A percentile compares a stretch with the other conserved stretches of the same genome.
These are phyloP conservation scores for Pulveroboletus sp. DNA, from an alignment of 768 basidiomycete genomes.

Conservation along the genomic window DNA sequence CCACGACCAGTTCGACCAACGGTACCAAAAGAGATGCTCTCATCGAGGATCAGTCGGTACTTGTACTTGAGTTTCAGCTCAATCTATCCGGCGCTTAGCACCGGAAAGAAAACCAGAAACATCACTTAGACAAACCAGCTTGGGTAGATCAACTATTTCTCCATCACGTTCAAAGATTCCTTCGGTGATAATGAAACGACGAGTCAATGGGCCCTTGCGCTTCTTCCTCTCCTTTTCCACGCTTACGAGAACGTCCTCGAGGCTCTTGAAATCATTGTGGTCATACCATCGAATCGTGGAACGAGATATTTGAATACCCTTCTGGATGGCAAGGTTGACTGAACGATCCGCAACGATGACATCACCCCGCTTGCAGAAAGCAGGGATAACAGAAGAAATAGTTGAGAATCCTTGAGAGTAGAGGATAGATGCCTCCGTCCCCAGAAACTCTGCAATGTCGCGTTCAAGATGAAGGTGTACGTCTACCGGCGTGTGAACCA, in stretches of 20 bases:
- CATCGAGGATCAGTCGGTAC: conserved; percentile 92
- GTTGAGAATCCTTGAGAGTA: conserved; percentile 95
- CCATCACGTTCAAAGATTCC: conserved; percentile 97
- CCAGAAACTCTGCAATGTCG: conserved; percentile 88
- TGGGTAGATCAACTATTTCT: conserved; percentile 87
- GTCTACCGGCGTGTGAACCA: conserved; percentile 46
- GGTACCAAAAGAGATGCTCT: conserved; percentile 89
- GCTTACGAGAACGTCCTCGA: conserved; percentile 82
- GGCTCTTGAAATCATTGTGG: conserved; percentile 88
- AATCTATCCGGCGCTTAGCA: conserved; percentile 49
- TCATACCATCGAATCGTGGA: conserved; percentile 94
- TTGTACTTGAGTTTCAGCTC: conserved; percentile 96
- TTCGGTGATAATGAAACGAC: conserved; percentile 94
- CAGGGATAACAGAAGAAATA: conserved; percentile 90
- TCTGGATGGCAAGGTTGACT: conserved; percentile 94
- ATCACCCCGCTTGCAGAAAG: conserved; percentile 97
- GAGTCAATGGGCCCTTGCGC: conserved; percentile 74
- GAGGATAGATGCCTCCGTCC: conserved; percentile 84
- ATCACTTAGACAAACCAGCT: conserved; percentile 58
- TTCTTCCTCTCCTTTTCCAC: conserved; percentile 90
- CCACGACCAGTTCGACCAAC: conserved; percentile 94
- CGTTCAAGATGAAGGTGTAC: conserved; percentile 89
- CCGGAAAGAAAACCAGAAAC: not conserved
- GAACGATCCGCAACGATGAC: conserved; percentile 97
- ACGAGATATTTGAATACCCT: conserved; percentile 91